Evolutionary conservation across 1,139 yeast species (phyloP), one percentile per base, ranked within the genome.

Genomic region (Blastobotrys indianensis): DNA sequence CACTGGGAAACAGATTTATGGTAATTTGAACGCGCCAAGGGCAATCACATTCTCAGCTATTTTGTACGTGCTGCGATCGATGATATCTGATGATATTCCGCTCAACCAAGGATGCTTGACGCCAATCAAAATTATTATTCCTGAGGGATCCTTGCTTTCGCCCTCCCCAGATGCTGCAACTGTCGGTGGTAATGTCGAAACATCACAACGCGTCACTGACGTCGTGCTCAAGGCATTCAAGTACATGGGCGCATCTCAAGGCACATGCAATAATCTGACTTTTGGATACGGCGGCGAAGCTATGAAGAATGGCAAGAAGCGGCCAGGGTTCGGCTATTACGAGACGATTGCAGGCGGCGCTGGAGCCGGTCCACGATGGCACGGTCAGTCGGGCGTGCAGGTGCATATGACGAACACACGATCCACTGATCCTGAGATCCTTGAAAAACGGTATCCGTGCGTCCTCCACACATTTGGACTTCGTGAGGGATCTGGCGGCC

Each of bases 171-270:
- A 82, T 41, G 92, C 92, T 13, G 95, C 95, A 1, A 88, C 84
- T 3, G 94, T 85, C 8, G 95, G 94, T 28, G 94, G 94, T 6
- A 86, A 85, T 61, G 94, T 85, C n/a, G 83, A 83, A 63, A 85
- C 95, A 0, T 80, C 92, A 1, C 95, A 86, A 64, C 72, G 94
- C 51, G 79, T 86, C 37, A 84, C 87, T 1, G 95, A 85, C 63
- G 88, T 82, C 2, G 75, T 85, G 49, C 70, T 86, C 57, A 79
- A 78, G 55, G 87, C 94, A 0, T 85, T 85, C 60, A 73, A 76
- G 51, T 85, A 85, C 4, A 83, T 85, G 60, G 95, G 84, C 1
- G 85, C 81, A 50, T 82, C 90, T 3, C 90, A 84, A 56, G 85
- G 87, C 36, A 82, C 85, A 45, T 76, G 84, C 62, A 83, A 83